Conservation (phyloP, 176 grass and related monocot species). For the Hordeum vulgare region DNA sequence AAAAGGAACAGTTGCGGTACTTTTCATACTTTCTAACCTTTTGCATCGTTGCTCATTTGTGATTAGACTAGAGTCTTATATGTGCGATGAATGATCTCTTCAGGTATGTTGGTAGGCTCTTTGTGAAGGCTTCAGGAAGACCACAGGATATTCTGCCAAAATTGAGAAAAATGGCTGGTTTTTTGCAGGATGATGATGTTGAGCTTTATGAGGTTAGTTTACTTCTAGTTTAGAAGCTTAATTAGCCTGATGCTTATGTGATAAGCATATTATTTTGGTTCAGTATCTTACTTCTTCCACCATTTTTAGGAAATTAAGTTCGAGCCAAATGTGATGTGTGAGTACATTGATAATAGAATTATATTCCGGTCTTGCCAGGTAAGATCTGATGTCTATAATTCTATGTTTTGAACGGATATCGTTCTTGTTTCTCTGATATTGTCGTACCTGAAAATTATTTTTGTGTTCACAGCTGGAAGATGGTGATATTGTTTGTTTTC, state of each 20-base stretch:
- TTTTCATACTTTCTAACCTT: constrained; percentile 18
- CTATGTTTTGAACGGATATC: constrained; percentile 3
- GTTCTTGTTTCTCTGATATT: constrained; percentile 3
- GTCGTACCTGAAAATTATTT: constrained; percentile 20
- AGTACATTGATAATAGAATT: constrained; percentile 74
- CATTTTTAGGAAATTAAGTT: constrained; percentile 94
- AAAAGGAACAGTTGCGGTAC: constrained; percentile 87
- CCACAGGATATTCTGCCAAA: constrained; percentile 77
- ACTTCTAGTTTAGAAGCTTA: constrained; percentile 16
- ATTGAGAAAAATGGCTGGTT: constrained; percentile 82
- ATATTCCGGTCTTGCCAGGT: constrained; percentile 89
- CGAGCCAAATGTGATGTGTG: constrained; percentile 97
- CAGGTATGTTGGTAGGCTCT: constrained; percentile 92
- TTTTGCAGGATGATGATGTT: constrained; percentile 78
- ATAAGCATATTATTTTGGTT: not conserved
- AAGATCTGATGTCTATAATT: not conserved
- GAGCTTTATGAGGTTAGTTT: constrained; percentile 92
- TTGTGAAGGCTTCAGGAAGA: constrained; percentile 77
- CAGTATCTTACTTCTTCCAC: constrained; percentile 26
- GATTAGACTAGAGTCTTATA: constrained; percentile 9
- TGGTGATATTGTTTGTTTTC: constrained; percentile 94
- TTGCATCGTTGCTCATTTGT: constrained; percentile 5
- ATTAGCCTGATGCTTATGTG: not conserved
- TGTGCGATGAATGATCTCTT: constrained; percentile 25
- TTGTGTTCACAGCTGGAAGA: constrained; percentile 80